Evolutionary conservation across 192 early-diverging fungal species (phyloP).

Genomic region (Gorgonomyces haynaldii): DNA sequence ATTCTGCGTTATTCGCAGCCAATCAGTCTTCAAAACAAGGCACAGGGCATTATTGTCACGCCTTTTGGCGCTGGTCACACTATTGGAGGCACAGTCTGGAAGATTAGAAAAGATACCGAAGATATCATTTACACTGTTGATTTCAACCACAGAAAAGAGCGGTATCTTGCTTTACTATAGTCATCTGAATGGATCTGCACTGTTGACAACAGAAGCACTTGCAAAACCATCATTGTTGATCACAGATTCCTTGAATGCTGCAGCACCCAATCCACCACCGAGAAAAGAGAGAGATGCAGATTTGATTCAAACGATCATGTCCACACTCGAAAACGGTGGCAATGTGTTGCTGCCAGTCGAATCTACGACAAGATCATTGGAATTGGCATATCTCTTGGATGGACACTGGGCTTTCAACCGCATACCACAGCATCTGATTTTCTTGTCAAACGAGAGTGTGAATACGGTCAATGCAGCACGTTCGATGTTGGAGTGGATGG

Average conservation of each 20-base stretch:
- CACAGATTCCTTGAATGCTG: slow-evolving; percentile 76
- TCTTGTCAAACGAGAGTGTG: slow-evolving; percentile 64
- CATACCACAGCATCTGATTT: slow-evolving; percentile 52
- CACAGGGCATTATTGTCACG: slow-evolving; percentile 75
- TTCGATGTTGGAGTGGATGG: slow-evolving; percentile 95
- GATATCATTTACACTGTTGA: slow-evolving; percentile 92
- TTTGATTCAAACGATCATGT: slow-evolving; percentile 50
- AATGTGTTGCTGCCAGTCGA: slow-evolving; percentile 85
- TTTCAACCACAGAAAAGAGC: slow-evolving; percentile 86
- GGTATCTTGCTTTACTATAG: slow-evolving; percentile 43
- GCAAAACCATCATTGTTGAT: slow-evolving; percentile 80
- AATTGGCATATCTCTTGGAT: slow-evolving; percentile 81
- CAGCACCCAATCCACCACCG: slow-evolving; percentile 36
- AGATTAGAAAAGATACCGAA: slow-evolving; percentile 87
- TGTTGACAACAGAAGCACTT: slow-evolving; percentile 50
- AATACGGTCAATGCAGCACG: slow-evolving; percentile 74
- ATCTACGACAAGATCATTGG: slow-evolving; percentile 78
- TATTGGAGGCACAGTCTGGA: slow-evolving; percentile 94
- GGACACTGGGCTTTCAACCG: slow-evolving; percentile 64
- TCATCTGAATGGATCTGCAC: slow-evolving; percentile 65
- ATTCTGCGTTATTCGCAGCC: slow-evolving; percentile 83
- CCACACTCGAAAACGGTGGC: slow-evolving; percentile 59
- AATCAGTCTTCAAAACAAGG: slow-evolving; percentile 57
- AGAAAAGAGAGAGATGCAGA: slow-evolving; percentile 63
- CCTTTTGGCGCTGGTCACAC: slow-evolving; percentile 89